phyloP scores from a whole-genome alignment of 257 asterid species.

The Nyctanthes arbortristis region DNA sequence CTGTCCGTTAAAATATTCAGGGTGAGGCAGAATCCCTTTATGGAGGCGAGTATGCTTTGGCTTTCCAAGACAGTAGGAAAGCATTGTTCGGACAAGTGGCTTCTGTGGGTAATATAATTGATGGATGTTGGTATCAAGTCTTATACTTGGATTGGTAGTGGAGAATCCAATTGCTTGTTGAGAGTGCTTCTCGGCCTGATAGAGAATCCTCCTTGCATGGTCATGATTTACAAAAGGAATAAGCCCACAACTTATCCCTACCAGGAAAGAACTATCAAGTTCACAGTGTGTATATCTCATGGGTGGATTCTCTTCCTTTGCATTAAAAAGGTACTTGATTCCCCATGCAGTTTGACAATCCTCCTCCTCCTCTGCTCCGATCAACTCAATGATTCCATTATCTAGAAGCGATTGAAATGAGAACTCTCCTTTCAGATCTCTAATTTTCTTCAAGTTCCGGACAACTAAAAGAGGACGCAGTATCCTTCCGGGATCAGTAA shows the following conservation, averaged over 20 bases:
- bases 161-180: constrained; percentile 93
- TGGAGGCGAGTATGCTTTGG: constrained; percentile 42
- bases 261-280: constrained; percentile 72
- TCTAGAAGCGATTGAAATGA: constrained; percentile 65
- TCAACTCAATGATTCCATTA: constrained; percentile 70
- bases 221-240: constrained; percentile 94
- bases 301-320: constrained; percentile 58
- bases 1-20: constrained; percentile 88
- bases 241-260: constrained; percentile 84
- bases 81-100: constrained; percentile 75
- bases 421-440: constrained; percentile 55
- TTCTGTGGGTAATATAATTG: constrained; percentile 83
- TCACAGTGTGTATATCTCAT: constrained; percentile 79
- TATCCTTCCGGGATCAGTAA: constrained; percentile 92
- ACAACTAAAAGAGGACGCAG: constrained; percentile 92
- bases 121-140: constrained; percentile 84
- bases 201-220: constrained; percentile 83
- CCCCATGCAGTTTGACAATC: constrained; percentile 93
- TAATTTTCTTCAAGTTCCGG: constrained; percentile 58
- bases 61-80: constrained; percentile 85
- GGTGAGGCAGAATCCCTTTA: constrained; percentile 70
- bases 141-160: constrained; percentile 61
- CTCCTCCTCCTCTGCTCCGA: constrained; percentile 97
- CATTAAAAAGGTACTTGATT: constrained; percentile 52
- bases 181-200: constrained; percentile 95